Percentiles rank a stretch among this genome's conserved stretches.
phyloP scores from a whole-genome alignment of 495 filamentous ascomycete genomes.

The Apodospora peruviana region DNA sequence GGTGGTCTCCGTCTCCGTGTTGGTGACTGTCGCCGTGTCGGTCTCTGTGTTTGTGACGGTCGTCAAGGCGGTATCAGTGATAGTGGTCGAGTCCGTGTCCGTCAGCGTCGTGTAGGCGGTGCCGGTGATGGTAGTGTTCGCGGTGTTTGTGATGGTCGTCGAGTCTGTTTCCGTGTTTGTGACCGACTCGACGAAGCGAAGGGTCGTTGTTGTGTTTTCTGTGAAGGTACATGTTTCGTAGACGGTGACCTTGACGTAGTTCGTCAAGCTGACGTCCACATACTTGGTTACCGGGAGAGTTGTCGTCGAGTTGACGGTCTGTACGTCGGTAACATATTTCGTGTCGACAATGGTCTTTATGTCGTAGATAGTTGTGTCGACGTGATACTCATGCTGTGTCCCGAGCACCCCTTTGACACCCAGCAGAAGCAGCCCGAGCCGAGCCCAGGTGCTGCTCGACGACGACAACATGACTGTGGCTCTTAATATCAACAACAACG shows the following conservation, averaged over 20 bases:
- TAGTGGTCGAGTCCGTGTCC: constrained; percentile 4
- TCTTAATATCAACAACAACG: too few species aligned
- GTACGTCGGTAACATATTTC: constrained; percentile 3
- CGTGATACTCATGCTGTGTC: not conserved
- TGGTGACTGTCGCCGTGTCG: constrained; percentile 7
- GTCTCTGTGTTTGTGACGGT: constrained; percentile 9
- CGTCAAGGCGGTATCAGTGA: constrained; percentile 1
- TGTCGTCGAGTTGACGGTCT: constrained; percentile 1
- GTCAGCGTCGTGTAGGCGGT: constrained; percentile 8
- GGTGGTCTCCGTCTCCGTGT: constrained; percentile 3
- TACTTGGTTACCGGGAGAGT: not conserved
- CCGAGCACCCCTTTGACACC: constrained; percentile 1
- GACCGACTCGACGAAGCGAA: constrained; percentile 1
- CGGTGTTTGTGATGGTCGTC: constrained; percentile 3
- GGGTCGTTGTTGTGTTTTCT: constrained; percentile 5
- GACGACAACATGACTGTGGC: too few species aligned
- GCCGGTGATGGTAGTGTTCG: constrained; percentile 3
- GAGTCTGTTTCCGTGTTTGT: constrained; percentile 11
- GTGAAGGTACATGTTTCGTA: not conserved
- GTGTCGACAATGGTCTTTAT: constrained; percentile 2
- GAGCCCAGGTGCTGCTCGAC: not conserved
- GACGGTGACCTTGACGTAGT: constrained; percentile 2
- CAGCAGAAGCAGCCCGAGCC: constrained; percentile 2
- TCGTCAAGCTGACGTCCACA: not conserved
- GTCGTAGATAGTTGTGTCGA: too few species aligned